Percentiles rank a stretch among this genome's conserved stretches.
phyloP scores from a whole-genome alignment of 202 grass and related monocot genomes.

The Panicum virgatum region DNA sequence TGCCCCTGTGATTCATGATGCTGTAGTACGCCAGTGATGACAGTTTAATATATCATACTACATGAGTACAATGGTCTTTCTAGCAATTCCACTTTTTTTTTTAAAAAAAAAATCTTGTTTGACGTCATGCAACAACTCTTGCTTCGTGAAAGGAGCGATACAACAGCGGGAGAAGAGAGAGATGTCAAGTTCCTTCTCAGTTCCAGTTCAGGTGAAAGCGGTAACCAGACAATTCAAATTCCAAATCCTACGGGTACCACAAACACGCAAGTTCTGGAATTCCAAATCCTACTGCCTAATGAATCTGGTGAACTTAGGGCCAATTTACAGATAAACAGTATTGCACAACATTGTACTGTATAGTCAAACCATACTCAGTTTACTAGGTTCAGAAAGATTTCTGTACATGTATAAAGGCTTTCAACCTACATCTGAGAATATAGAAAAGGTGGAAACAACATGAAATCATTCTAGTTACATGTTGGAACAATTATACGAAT shows the following conservation, averaged over 20 bases:
- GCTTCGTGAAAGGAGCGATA: background rate
- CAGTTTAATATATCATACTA: background rate
- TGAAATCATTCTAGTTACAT: background rate
- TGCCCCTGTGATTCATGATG: slow-evolving; percentile 23
- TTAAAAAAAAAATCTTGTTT: background rate
- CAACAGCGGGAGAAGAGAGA: background rate
- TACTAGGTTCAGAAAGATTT: background rate
- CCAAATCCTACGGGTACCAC: background rate
- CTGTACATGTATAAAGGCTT: background rate
- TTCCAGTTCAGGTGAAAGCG: background rate
- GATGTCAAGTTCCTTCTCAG: background rate
- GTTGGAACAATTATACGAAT: background rate
- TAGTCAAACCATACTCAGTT: background rate
- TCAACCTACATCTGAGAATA: background rate
- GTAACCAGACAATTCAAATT: background rate
- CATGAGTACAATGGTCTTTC: background rate
- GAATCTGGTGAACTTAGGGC: background rate
- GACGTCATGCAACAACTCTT: background rate
- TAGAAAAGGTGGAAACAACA: background rate
- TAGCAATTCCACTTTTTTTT: background rate
- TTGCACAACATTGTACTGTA: background rate
- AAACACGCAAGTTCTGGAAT: background rate
- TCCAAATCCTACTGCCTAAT: background rate
- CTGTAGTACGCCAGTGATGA: slow-evolving; percentile 24
- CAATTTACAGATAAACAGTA: background rate